Evolutionary conservation across 202 grass and related monocot species (phyloP).

Genomic region (Setaria viridis): DNA sequence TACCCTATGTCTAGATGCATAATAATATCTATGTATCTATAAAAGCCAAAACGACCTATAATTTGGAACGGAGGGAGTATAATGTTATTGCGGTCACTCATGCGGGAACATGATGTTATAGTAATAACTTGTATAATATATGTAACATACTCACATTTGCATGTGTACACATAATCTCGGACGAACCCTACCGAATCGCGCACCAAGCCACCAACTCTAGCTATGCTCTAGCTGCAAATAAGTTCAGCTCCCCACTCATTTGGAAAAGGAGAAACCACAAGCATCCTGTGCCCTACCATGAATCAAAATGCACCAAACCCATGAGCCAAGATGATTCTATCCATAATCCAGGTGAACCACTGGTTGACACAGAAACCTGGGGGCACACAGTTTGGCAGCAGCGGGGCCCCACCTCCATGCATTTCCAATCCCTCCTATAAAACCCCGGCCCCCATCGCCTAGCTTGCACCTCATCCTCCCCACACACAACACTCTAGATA

Average conservation of each 20-base stretch:
- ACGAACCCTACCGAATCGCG: neutral
- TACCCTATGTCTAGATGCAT: too few relatives aligned
- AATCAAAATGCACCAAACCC: conserved; percentile 30
- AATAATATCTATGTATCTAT: too few relatives aligned
- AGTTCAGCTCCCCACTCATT: conserved; percentile 3
- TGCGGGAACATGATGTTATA: neutral
- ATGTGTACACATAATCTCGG: neutral
- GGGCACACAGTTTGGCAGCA: conserved; percentile 45
- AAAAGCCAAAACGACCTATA: too few relatives aligned
- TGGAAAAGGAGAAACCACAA: neutral
- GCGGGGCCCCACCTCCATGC: conserved; percentile 36
- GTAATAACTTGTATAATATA: neutral
- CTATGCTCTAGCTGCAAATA: neutral
- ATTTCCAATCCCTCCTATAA: conserved; percentile 32
- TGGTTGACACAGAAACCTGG: conserved; percentile 15
- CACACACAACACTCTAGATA: neutral
- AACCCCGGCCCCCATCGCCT: neutral
- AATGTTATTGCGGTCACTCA: too few relatives aligned
- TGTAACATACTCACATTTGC: neutral
- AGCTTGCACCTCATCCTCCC: conserved; percentile 5
- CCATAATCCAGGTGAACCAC: conserved; percentile 12
- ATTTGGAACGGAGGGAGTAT: too few relatives aligned
- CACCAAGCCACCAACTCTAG: conserved; percentile 28
- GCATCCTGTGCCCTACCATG: conserved; percentile 7
- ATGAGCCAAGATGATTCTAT: conserved; percentile 14